These are phyloP conservation scores for Xylaria sp. DNA, from an alignment of 2,329 filamentous ascomycete species.

Conservation along the genomic window DNA sequence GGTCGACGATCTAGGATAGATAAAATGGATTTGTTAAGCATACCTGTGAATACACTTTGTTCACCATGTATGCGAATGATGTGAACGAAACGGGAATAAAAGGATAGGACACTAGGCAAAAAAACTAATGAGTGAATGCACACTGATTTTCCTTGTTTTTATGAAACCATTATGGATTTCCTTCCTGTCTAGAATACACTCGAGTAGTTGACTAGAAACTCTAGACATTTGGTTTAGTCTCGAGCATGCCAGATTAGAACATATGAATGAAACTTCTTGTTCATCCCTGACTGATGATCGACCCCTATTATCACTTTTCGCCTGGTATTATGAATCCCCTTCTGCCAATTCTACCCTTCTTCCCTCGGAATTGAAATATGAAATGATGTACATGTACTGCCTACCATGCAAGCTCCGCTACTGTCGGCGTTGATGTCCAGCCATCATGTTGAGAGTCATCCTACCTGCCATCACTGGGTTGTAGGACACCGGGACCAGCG, in stretches of 20 bases:
- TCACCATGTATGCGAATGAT: constrained; percentile 28
- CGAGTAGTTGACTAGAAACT: neutral
- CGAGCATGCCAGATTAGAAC: neutral
- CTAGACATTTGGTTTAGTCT: neutral
- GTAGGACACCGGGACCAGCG: neutral
- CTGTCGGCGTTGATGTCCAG: constrained; percentile 9
- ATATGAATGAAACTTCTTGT: neutral
- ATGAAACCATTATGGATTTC: neutral
- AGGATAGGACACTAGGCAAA: constrained; percentile 15
- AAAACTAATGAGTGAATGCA: constrained; percentile 19
- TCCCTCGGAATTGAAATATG: neutral
- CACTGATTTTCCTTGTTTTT: constrained; percentile 12
- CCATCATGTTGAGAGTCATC: constrained; percentile 17
- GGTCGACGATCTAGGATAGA: constrained; percentile 40
- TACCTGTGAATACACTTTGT: constrained; percentile 7
- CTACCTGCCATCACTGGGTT: constrained; percentile 16
- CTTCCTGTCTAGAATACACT: constrained; percentile 1
- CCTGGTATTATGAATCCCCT: neutral
- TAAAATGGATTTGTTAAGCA: neutral
- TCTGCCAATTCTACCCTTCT: neutral
- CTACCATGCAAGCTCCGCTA: too few relatives aligned
- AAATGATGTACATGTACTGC: neutral
- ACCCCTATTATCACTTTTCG: neutral
- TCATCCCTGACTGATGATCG: neutral
- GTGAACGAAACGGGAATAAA: constrained; percentile 26